These are phyloP conservation scores for Diaporthe citrichinensis DNA, from an alignment of 2,329 filamentous ascomycete species.

Conservation along the genomic window DNA sequence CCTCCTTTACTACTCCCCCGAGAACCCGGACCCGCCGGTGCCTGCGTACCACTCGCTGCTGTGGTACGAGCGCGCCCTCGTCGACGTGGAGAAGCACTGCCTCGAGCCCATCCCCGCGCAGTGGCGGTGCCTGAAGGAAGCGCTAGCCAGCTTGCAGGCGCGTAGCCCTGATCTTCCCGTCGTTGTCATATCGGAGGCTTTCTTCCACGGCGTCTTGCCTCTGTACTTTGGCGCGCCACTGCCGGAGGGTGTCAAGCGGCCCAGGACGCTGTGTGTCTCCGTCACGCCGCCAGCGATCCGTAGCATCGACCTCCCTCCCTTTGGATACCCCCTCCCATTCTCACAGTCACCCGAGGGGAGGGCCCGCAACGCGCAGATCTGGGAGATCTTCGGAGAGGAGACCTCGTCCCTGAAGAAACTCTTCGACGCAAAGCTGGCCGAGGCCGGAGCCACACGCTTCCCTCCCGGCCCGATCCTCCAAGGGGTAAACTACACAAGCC, in stretches of 20 bases:
- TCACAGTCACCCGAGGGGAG: conserved; percentile 48
- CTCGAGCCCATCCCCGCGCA: conserved; percentile 52
- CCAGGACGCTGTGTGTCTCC: conserved; percentile 52
- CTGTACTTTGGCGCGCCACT: conserved; percentile 50
- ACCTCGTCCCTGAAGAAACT: conserved; percentile 47
- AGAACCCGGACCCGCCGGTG: conserved; percentile 44
- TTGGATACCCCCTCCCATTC: conserved; percentile 50
- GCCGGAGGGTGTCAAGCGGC: conserved; percentile 42
- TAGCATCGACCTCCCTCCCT: conserved; percentile 53
- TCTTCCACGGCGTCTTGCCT: conserved; percentile 55
- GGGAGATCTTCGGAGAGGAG: conserved; percentile 50
- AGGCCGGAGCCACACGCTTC: conserved; percentile 47
- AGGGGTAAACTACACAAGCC: conserved; percentile 54
- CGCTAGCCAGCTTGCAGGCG: conserved; percentile 45
- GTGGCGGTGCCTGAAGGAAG: conserved; percentile 51
- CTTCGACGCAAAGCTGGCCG: conserved; percentile 47
- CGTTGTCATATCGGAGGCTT: conserved; percentile 52
- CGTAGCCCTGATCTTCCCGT: conserved; percentile 44
- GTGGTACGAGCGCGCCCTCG: conserved; percentile 50
- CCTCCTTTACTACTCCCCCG: conserved; percentile 47
- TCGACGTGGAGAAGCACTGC: conserved; percentile 51
- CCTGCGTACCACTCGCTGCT: conserved; percentile 45
- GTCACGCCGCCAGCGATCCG: conserved; percentile 55
- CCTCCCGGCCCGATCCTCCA: conserved; percentile 48
- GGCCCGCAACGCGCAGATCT: conserved; percentile 46